phyloP scores from a whole-genome alignment of 2,329 filamentous ascomycete species.

The Fusarium ramigenum region DNA sequence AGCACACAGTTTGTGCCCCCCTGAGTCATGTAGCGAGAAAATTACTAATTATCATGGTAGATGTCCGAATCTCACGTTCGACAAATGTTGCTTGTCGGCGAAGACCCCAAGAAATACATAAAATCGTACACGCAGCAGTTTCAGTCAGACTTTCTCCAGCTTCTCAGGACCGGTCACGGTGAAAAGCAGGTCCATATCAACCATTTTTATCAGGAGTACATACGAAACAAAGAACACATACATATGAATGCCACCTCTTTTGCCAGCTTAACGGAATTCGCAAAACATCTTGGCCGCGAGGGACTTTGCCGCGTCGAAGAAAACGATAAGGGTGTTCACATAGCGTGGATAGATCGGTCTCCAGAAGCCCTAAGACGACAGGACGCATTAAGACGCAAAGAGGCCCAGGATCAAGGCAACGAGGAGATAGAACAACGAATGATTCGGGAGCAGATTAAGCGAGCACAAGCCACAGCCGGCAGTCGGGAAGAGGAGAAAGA shows the following conservation, averaged over 20 bases:
- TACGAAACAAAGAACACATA: conserved; percentile 83
- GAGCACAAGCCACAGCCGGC: conserved; percentile 67
- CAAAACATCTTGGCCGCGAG: conserved; percentile 85
- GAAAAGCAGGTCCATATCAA: conserved; percentile 92
- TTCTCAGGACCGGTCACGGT: conserved; percentile 85
- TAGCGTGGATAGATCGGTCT: conserved; percentile 91
- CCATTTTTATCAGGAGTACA: conserved; percentile 95
- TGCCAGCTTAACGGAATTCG: conserved; percentile 78
- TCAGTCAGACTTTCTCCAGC: conserved; percentile 77
- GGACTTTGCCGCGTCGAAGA: conserved; percentile 92
- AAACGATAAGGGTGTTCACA: conserved; percentile 82
- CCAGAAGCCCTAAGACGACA: conserved; percentile 83
- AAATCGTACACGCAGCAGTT: conserved; percentile 86
- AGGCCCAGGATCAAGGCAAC: conserved; percentile 88
- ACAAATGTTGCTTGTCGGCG: conserved; percentile 87
- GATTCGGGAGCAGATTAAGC: conserved; percentile 83
- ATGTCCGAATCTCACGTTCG: conserved; percentile 85
- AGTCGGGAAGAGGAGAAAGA: conserved; percentile 53
- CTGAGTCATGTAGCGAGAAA: conserved; percentile 36
- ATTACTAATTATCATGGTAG: neutral
- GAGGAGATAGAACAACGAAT: conserved; percentile 87
- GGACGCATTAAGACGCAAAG: conserved; percentile 83
- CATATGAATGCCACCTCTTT: conserved; percentile 68
- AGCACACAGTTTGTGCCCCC: conserved; percentile 66
- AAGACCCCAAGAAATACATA: conserved; percentile 86